Evolutionary conservation across 768 basidiomycete species (phyloP), one percentile per base, ranked within the genome.

Genomic region (Psilocybe tampanensis): DNA sequence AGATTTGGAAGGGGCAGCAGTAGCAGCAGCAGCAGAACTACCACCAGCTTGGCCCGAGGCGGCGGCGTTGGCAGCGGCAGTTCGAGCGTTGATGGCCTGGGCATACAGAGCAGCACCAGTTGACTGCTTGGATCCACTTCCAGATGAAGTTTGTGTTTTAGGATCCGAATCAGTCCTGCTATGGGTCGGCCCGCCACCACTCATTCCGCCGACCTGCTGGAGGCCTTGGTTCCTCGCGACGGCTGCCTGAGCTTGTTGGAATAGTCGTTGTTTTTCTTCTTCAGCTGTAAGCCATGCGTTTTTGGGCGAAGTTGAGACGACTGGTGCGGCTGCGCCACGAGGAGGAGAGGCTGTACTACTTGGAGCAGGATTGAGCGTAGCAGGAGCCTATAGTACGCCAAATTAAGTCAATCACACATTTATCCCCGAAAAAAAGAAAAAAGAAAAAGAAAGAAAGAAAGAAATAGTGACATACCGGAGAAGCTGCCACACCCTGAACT

Each of bases 181-280:
- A 29, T 74, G 71, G 1, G 64, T 41, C 0, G 72, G 61, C 42
- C 59, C 59, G 39, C 65, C 29, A 6, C 44, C 45, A 7, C 19
- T 62, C 47, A 9, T 29, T 29, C 66, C 65, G 45, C 68, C 60
- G 57, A 65, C 64, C 50, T 58, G 64, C n/a, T 64, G 70, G 34
- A 66, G 18, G 11, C 76, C 82, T 64, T 88, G 89, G 4, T 81
- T 81, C 51, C 76, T 79, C 54, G 75, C 78, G 2, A 85, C 91
- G n/a, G 81, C 85, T 1, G 80, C 83, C 64, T 86, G 86, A 0
- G 91, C 90, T 47, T 84, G 68, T 48, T 88, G 76, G 69, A 81
- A 92, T n/a, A 80, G 77, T 1, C 80, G 70, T n/a, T 39, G 36
- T 64, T 94, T 93, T 67, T 94, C 92, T 54, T 86, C 82, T 70